A percentile compares a stretch with the other conserved stretches of the same genome.
These are phyloP conservation scores for Trametes elegans DNA, from an alignment of 768 basidiomycete species.

Conservation along the genomic window DNA sequence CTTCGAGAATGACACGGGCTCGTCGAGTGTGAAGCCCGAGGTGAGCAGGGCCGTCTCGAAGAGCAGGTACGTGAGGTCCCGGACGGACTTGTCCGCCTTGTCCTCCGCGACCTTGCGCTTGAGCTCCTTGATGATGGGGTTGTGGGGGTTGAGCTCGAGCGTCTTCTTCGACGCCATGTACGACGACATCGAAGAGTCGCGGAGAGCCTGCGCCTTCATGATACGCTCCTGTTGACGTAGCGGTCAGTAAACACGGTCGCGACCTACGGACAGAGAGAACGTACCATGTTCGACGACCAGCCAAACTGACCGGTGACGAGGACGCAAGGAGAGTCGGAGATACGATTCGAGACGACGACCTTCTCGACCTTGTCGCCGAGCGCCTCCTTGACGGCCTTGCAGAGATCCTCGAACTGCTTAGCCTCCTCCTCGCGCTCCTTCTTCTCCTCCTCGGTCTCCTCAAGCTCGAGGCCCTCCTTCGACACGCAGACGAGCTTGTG, in stretches of 20 bases:
- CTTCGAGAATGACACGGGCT: constrained; percentile 92
- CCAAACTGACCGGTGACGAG: constrained; percentile 99
- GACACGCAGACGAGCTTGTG: constrained; percentile 98
- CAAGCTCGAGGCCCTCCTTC: constrained; percentile 98
- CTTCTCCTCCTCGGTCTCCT: constrained; percentile 99
- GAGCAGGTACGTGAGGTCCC: constrained; percentile 91
- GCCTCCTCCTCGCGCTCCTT: constrained; percentile 81
- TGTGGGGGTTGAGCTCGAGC: constrained; percentile 89
- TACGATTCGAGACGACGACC: constrained; percentile 96
- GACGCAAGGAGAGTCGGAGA: constrained; percentile 94
- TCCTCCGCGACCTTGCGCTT: constrained; percentile 95
- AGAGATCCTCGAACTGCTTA: constrained; percentile 81
- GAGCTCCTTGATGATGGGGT: constrained; percentile 94
- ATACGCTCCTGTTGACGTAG: constrained; percentile 70
- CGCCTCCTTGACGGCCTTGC: constrained; percentile 94
- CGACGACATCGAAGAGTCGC: constrained; percentile 96
- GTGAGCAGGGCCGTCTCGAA: constrained; percentile 97
- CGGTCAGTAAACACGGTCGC: not conserved
- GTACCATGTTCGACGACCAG: constrained; percentile 98
- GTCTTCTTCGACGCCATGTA: constrained; percentile 99
- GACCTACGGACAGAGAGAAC: constrained; percentile 21
- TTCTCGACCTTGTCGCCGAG: constrained; percentile 99
- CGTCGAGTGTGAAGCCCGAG: constrained; percentile 93
- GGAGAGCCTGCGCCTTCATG: constrained; percentile 98
- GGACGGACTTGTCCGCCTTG: constrained; percentile 97